Evolutionary conservation across 495 filamentous ascomycete genomes (phyloP), one percentile per base, ranked within the genome.

Genomic region (Chaetomium tenue): DNA sequence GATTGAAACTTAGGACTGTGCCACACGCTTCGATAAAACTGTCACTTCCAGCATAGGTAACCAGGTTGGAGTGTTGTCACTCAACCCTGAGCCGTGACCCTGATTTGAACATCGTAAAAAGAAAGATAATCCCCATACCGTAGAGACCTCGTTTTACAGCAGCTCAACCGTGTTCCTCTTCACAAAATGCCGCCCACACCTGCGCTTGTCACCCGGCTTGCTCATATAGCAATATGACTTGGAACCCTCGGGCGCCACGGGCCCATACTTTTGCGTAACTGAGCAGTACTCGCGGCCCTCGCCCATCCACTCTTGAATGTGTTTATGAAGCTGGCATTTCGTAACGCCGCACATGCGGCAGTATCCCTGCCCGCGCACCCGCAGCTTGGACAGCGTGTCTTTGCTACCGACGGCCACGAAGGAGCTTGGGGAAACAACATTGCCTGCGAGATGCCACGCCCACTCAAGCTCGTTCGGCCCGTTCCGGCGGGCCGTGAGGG

Each of bases 381-480:
- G 74, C 30, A 81, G 65, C 61, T 68, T 68, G 22, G 76, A 73
- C 33, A 81, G 72, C 42, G 73, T 70, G 51, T 63, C 46, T 28
- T 60, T 48, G 44, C 42, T 40, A 11, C n/a, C 51, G 48, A 7
- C 18, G n/a, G 23, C 46, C 13, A 47, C 40, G 0, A 23, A 37
- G 0, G 26, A 20, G 12, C 25, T 40, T 9, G 28, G 58, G 37
- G 60, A 61, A 47, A 75, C 59, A 53, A 78, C 69, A 13, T 71
- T 75, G 2, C 76, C 79, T 7, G 81, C 76, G 25, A 81, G 67
- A 58, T 81, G 77, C 82, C 82, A 85, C 40, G 81, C 81, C 74
- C 80, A 81, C 67, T 85, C 82, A 59, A 84, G 78, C 54, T 82
- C 77, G 70, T 85, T 85, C 25, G 82, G 82, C 9, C 82, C 82